phyloP scores from a whole-genome alignment of 1,284 basidiomycete genomes.

The Puccinia triticina region DNA sequence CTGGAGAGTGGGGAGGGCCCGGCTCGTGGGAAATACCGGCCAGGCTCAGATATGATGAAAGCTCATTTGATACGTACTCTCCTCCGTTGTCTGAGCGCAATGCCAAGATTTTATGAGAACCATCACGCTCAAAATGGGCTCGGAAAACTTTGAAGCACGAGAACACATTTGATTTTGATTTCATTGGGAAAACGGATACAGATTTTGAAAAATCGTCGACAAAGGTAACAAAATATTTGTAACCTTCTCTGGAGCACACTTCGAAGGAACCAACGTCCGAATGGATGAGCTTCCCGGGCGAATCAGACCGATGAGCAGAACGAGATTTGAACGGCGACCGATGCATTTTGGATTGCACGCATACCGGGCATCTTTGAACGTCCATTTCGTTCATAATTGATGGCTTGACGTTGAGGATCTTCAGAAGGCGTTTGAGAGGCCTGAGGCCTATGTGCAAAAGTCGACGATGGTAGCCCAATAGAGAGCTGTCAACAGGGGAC shows the following conservation, averaged over 20 bases:
- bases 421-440: neutral
- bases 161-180: slow-evolving; percentile 38
- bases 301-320: neutral
- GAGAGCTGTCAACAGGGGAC: neutral
- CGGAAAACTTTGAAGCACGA: slow-evolving; percentile 22
- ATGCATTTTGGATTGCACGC: neutral
- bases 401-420: neutral
- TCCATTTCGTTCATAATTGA: neutral
- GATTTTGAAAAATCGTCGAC: neutral
- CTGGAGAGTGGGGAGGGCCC: slow-evolving; percentile 46
- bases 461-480: neutral
- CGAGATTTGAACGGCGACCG: neutral
- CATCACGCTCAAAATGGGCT: slow-evolving; percentile 28
- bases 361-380: neutral
- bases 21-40: slow-evolving; percentile 41
- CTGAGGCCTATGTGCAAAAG: neutral
- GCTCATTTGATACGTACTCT: slow-evolving; percentile 49
- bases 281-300: neutral
- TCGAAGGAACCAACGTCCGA: neutral
- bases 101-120: slow-evolving; percentile 10
- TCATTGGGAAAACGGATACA: slow-evolving; percentile 31
- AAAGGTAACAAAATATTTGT: slow-evolving; percentile 6
- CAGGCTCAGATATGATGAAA: slow-evolving; percentile 7
- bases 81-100: slow-evolving; percentile 49
- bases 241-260: slow-evolving; percentile 8